These are phyloP conservation scores for Clarireedia hainanense DNA, from an alignment of 2,329 filamentous ascomycete species.

Conservation along the genomic window DNA sequence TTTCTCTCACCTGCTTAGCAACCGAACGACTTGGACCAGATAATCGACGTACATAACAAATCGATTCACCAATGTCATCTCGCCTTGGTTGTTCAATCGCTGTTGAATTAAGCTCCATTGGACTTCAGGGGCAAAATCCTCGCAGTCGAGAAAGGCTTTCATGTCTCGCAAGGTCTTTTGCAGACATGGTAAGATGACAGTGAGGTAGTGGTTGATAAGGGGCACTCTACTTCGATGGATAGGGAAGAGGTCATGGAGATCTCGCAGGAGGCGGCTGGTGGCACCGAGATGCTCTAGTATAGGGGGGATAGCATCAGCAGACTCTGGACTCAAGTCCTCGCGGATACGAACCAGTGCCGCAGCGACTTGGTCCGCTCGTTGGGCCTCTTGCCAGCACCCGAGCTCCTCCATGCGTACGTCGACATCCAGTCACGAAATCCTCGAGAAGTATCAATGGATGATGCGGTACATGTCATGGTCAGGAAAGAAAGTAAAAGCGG, in stretches of 20 bases:
- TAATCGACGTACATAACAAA: conserved; percentile 51
- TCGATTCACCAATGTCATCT: conserved; percentile 41
- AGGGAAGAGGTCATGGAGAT: conserved; percentile 47
- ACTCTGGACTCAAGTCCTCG: conserved; percentile 34
- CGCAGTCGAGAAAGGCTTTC: conserved; percentile 42
- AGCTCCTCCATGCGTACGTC: conserved; percentile 25
- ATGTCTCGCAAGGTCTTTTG: conserved; percentile 47
- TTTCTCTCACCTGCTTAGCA: conserved; percentile 41
- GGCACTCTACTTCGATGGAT: conserved; percentile 42
- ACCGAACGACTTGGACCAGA: conserved; percentile 39
- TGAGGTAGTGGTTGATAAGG: conserved; percentile 46
- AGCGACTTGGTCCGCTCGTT: conserved; percentile 42
- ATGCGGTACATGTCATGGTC: background rate
- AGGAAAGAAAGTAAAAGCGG: background rate
- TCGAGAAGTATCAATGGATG: background rate
- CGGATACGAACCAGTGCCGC: conserved; percentile 43
- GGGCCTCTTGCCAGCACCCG: conserved; percentile 48
- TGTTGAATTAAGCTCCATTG: conserved; percentile 55
- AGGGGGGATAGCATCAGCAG: conserved; percentile 39
- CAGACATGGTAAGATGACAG: conserved; percentile 49
- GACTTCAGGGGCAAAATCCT: conserved; percentile 37
- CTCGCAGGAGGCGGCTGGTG: conserved; percentile 40
- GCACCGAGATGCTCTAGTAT: conserved; percentile 32
- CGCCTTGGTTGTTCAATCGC: conserved; percentile 44
- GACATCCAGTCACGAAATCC: conserved; percentile 23